Base-by-base conservation (phyloP, 768 basidiomycete genomes). In the Russula dissimulans region DNA sequence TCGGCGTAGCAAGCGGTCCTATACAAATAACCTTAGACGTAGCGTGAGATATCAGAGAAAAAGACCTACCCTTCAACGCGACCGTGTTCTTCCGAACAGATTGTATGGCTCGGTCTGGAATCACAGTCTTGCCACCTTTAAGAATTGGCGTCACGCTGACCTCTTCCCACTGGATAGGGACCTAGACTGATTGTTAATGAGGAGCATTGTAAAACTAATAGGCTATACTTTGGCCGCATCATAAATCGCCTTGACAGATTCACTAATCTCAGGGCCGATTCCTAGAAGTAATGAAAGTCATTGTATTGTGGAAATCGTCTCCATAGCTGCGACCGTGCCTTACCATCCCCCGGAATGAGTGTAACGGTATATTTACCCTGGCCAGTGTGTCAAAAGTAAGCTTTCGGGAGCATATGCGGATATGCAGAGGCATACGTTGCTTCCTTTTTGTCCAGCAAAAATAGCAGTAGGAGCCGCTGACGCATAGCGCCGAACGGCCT, bases 91-190 rank as follows among this genome's bases (percentile, higher is more conserved):
- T 91, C 79, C 88, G 94, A 69, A 99, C 89, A 14, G 90, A 93
- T 51, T 79, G 80, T 64, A 99, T 93, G 38, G 97, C 95, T 59
- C 74, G 74, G 63, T 97, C 93, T 34, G 97, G 97, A 70, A 99
- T 98, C 62, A 91, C 91, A 51, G 94, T 97, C 80, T 97, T 97
- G 52, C 97, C 97, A 60, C 86, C 87, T 74, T 93, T 92, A 60
- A 97, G 77, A 56, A 95, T 82, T 12, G 97, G 97, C 7, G 91
- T 88, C 50, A 99, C 97, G 71, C 87, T 90, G 73, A 97, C 95
- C 76, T 98, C 97, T 73, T 99, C 97, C 97, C 97, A 99, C 75
- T 92, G 82, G 68, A 99, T 97, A 47, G 97, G 97, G 29, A 97
- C 95, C 93, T 95, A 61, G 38, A 38, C 17, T 3, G 12, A 12